Evolutionary conservation across 2,329 filamentous ascomycete genomes (phyloP), one percentile per base, ranked within the genome.

Genomic region (Cytospora schulzeri): DNA sequence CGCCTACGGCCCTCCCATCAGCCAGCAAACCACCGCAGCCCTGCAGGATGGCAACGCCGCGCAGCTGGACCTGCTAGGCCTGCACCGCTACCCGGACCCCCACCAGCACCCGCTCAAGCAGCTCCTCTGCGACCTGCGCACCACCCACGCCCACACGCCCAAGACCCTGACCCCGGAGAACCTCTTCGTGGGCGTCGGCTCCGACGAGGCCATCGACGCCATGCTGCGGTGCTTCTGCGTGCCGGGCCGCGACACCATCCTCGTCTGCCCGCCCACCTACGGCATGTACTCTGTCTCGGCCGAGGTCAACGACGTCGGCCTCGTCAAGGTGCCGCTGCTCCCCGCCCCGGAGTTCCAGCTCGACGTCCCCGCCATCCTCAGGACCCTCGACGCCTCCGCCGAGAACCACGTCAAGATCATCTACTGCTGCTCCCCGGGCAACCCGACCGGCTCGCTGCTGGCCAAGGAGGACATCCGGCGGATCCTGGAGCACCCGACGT

Each of bases 281-380:
- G 95, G 95, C 79, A 99, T 99, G 95, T 99, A 99, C 81, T 83
- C 87, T 55, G 95, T 99, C 22, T 96, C 92, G 8, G 95, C 95
- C 1, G 91, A 96, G 74, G 90, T 97, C 70, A 99, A 99, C 80
- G 95, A 98, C 73, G 83, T 99, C 24, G 84, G 84, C 54, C 86
- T 98, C 29, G 89, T 96, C 70, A 92, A 91, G 74, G 88, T 98
- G n/a, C 93, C 93, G 0, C 82, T 98, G 26, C 84, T 91, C 56
- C 83, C 85, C 1, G 85, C 88, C 1, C 88, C 91, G 1, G 81
- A 77, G 5, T 99, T 98, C 76, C 83, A 82, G 53, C 83, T 97
- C 70, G 88, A 95, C 76, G 81, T 91, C 2, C 79, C 85, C 11
- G 85, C 86, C 66, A 88, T 99, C 71, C 83, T 82, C 66, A 82